Conservation (phyloP, 1,139 yeast genomes). For the Saccharomyces hybrid region DNA sequence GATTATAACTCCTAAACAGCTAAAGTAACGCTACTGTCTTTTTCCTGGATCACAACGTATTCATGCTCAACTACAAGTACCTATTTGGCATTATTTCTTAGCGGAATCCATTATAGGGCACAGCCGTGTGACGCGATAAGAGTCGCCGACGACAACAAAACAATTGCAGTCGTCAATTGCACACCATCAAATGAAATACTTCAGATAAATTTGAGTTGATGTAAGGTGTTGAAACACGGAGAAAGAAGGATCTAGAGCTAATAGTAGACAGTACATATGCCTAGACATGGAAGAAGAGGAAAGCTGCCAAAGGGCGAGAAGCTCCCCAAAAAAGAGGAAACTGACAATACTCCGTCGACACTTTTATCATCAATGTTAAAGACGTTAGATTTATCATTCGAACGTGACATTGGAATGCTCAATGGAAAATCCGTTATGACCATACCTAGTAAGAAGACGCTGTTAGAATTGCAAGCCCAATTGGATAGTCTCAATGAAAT, state of each 20-base stretch:
- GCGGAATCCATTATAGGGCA: neutral
- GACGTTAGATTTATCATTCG: slow-evolving; percentile 48
- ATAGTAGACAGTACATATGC: slow-evolving; percentile 8
- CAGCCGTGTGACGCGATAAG: neutral
- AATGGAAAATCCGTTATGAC: slow-evolving; percentile 49
- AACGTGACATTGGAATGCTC: slow-evolving; percentile 49
- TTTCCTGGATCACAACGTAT: neutral
- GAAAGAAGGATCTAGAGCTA: neutral
- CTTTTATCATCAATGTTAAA: slow-evolving; percentile 46
- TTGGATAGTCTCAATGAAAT: slow-evolving; percentile 44
- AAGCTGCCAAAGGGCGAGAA: slow-evolving; percentile 5
- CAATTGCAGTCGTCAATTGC: neutral
- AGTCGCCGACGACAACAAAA: neutral
- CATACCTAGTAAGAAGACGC: slow-evolving; percentile 40
- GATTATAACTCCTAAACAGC: neutral
- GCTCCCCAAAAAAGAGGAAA: neutral
- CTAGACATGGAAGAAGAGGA: slow-evolving; percentile 20
- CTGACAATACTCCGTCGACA: slow-evolving; percentile 11
- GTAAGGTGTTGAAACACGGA: neutral
- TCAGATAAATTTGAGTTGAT: neutral
- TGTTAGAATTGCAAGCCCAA: slow-evolving; percentile 41
- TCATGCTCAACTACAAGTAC: neutral
- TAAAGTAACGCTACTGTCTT: neutral
- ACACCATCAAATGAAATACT: neutral
- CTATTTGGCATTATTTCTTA: neutral